Evolutionary conservation across 2,329 filamentous ascomycete species (phyloP).

Genomic region (Colletotrichum brevisporum): DNA sequence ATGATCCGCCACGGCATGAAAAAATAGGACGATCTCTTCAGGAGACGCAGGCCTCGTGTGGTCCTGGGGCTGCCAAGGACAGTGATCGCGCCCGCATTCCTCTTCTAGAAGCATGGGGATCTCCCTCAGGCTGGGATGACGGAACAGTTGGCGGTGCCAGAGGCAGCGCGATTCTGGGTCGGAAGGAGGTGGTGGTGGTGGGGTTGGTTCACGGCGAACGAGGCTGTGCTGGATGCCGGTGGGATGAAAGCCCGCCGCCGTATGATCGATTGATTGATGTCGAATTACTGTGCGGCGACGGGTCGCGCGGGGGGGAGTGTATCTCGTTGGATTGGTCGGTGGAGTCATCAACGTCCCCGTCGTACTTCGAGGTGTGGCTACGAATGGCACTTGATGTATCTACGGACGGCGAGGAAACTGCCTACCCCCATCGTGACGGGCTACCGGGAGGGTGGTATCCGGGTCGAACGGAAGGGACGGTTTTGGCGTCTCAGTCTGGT

Average conservation of each 20-base stretch:
- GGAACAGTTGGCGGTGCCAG: slow-evolving; percentile 11
- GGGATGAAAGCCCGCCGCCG: not conserved
- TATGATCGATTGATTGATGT: not conserved
- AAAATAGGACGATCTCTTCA: slow-evolving; percentile 11
- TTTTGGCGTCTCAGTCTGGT: slow-evolving; percentile 34
- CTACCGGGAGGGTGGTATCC: slow-evolving; percentile 31
- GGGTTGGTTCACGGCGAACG: not conserved
- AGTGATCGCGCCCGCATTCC: slow-evolving; percentile 24
- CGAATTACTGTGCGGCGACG: not conserved
- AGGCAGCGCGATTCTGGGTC: slow-evolving; percentile 17
- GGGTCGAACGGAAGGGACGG: slow-evolving; percentile 11
- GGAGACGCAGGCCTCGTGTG: not conserved
- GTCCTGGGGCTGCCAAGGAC: slow-evolving; percentile 11
- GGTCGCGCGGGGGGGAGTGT: not conserved
- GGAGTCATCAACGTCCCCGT: not conserved
- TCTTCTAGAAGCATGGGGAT: slow-evolving; percentile 32
- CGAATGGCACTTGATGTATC: no score
- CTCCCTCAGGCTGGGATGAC: slow-evolving; percentile 28
- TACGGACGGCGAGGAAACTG: no score
- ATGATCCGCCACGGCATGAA: not conserved
- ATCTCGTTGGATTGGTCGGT: not conserved
- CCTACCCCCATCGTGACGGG: not conserved
- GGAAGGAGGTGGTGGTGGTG: not conserved
- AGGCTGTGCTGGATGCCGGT: slow-evolving; percentile 16
- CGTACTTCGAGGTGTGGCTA: not conserved